phyloP scores from a whole-genome alignment of 257 asterid genomes.

The Scutellaria baicalensis region DNA sequence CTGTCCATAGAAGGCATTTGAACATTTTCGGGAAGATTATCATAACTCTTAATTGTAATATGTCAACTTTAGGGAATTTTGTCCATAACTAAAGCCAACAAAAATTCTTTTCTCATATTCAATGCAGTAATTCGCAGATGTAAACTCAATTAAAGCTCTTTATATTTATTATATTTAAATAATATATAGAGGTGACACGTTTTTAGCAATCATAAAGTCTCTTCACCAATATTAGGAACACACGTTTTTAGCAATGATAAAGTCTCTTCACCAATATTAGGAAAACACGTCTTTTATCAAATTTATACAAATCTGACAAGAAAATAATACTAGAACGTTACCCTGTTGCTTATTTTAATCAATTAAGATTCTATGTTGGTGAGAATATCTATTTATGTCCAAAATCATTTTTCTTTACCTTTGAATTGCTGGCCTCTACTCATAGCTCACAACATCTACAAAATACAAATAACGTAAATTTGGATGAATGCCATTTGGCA shows the following conservation, averaged over 20 bases:
- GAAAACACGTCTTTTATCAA: neutral
- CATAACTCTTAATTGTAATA: no score
- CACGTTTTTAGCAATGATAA: neutral
- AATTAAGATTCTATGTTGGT: no score
- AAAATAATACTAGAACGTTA: neutral
- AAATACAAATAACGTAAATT: no score
- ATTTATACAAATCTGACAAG: neutral
- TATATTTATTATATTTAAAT: neutral
- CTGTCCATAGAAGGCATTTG: no score
- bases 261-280: constrained; percentile 1
- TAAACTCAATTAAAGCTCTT: neutral
- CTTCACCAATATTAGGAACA: constrained; percentile 1
- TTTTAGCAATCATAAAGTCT: neutral
- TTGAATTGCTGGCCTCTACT: no score
- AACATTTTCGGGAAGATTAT: no score
- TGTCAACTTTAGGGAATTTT: no score
- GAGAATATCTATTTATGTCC: no score
- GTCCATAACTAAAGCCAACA: neutral
- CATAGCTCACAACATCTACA: no score
- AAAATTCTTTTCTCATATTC: neutral
- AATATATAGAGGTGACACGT: neutral
- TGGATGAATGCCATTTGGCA: no score
- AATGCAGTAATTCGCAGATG: neutral
- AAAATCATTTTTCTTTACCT: no score
- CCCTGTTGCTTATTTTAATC: no score